These are phyloP conservation scores for Podaxis sp. DNA, from an alignment of 768 basidiomycete species.

Conservation along the genomic window DNA sequence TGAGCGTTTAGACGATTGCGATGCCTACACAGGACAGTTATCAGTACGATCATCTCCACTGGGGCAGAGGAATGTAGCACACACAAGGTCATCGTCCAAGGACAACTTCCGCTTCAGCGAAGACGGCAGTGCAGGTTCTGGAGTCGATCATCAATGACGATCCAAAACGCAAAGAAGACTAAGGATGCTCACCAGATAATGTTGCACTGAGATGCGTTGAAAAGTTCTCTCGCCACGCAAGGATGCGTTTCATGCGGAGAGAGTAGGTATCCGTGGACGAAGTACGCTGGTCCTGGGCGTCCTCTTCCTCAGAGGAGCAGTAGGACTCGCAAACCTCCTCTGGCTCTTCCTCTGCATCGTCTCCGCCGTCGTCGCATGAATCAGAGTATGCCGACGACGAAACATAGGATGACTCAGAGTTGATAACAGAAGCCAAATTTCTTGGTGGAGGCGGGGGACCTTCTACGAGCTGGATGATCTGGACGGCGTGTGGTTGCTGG, in stretches of 20 bases:
- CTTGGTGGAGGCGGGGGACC: slow-evolving; percentile 54
- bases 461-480: slow-evolving; percentile 75
- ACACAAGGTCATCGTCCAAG: slow-evolving; percentile 39
- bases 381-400: slow-evolving; percentile 34
- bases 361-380: slow-evolving; percentile 24
- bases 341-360: slow-evolving; percentile 39
- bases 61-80: slow-evolving; percentile 15
- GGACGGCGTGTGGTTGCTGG: slow-evolving; percentile 45
- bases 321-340: slow-evolving; percentile 57
- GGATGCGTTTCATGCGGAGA: slow-evolving; percentile 60
- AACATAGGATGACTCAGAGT: slow-evolving; percentile 33
- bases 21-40: slow-evolving; percentile 30
- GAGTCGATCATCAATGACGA: slow-evolving; percentile 9
- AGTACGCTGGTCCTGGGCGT: neutral
- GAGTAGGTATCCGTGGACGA: slow-evolving; percentile 42
- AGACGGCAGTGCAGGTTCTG: slow-evolving; percentile 27
- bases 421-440: slow-evolving; percentile 32
- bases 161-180: slow-evolving; percentile 1
- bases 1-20: slow-evolving; percentile 55
- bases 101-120: slow-evolving; percentile 50
- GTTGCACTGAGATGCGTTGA: slow-evolving; percentile 37
- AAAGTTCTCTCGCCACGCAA: slow-evolving; percentile 65
- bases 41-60: slow-evolving; percentile 14
- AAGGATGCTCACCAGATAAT: slow-evolving; percentile 32
- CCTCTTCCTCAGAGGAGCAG: slow-evolving; percentile 55